These are phyloP conservation scores for Podila minutissima DNA, from an alignment of 192 early-diverging fungal genomes.

Conservation along the genomic window DNA sequence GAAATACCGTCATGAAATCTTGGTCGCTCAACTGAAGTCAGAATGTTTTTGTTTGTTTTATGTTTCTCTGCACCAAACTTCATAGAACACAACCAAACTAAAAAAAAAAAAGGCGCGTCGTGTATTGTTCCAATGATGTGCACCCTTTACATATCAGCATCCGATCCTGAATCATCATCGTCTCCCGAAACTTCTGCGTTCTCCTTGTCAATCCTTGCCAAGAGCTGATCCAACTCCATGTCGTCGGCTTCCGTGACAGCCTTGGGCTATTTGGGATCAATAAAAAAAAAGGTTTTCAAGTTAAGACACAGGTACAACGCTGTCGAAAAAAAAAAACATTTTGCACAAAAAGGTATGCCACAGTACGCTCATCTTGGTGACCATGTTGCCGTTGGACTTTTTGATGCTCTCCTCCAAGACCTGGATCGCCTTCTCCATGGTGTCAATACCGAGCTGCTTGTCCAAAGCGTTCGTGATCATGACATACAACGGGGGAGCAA, in stretches of 20 bases:
- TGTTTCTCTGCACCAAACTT: no score
- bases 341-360: constrained; percentile 3
- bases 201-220: constrained; percentile 91
- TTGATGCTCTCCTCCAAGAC: constrained; percentile 85
- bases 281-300: not conserved
- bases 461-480: constrained; percentile 88
- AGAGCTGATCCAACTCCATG: constrained; percentile 87
- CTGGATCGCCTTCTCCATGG: constrained; percentile 89
- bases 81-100: no score
- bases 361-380: constrained; percentile 84
- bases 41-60: no score
- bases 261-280: constrained; percentile 67
- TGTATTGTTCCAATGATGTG: no score
- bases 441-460: constrained; percentile 84
- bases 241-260: constrained; percentile 94
- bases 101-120: no score
- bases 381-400: constrained; percentile 75
- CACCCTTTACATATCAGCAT: constrained; percentile 46
- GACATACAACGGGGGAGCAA: constrained; percentile 96
- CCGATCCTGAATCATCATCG: constrained; percentile 82
- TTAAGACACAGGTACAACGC: not conserved
- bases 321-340: not conserved
- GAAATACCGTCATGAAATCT: no score
- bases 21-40: no score
- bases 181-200: constrained; percentile 94